phyloP scores from a whole-genome alignment of 2,329 filamentous ascomycete species.

The Ophiostoma sp. region DNA sequence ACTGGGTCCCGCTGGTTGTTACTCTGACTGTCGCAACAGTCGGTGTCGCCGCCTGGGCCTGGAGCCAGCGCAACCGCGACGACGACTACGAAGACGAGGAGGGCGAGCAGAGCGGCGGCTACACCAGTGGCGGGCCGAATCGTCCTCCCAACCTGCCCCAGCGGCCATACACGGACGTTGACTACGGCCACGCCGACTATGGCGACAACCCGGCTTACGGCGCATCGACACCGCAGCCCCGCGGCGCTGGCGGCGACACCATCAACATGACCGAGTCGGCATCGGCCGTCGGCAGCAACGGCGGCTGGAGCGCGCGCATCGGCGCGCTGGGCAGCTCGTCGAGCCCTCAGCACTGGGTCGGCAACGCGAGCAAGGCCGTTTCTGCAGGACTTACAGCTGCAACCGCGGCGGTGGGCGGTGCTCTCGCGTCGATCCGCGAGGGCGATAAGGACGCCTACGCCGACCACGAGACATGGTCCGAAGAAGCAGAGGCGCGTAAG shows the following conservation, averaged over 20 bases:
- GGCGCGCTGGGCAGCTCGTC: constrained; percentile 75
- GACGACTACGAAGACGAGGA: constrained; percentile 63
- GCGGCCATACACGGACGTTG: constrained; percentile 42
- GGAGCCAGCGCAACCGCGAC: constrained; percentile 77
- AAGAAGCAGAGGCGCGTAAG: constrained; percentile 71
- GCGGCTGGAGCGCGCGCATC: constrained; percentile 69
- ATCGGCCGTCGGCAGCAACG: constrained; percentile 39
- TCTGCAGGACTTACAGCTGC: constrained; percentile 77
- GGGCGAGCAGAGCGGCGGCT: constrained; percentile 42
- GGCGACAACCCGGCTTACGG: constrained; percentile 50
- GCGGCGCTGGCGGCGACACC: constrained; percentile 28
- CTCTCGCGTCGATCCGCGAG: constrained; percentile 75
- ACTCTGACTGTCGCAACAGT: constrained; percentile 84
- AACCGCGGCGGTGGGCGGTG: constrained; percentile 74
- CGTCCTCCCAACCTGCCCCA: constrained; percentile 24
- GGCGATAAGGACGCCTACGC: constrained; percentile 74
- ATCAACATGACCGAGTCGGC: constrained; percentile 22
- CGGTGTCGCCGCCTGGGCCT: constrained; percentile 84
- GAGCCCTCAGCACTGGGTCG: constrained; percentile 82
- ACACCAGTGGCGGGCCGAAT: constrained; percentile 13
- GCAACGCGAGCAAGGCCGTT: constrained; percentile 74
- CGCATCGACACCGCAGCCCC: constrained; percentile 31
- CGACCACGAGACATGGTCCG: constrained; percentile 87
- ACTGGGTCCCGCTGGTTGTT: constrained; percentile 83
- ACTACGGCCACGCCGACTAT: constrained; percentile 35